A percentile compares a stretch with the other conserved stretches of the same genome.
These are phyloP conservation scores for Aspergillus wentii DNA, from an alignment of 495 filamentous ascomycete genomes.

Conservation along the genomic window DNA sequence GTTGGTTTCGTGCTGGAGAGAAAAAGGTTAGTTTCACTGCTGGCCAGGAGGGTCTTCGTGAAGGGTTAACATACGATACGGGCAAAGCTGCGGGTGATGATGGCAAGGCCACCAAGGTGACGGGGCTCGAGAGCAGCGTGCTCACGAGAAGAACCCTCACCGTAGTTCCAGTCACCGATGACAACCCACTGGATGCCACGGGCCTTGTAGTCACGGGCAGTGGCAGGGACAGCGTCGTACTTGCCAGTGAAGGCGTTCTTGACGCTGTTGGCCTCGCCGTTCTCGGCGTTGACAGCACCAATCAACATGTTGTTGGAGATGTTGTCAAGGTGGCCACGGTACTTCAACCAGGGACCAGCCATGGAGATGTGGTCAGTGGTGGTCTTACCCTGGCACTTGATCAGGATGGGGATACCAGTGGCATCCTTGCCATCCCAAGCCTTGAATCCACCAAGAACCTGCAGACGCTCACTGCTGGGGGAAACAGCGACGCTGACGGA, in stretches of 20 bases:
- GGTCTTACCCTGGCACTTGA: conserved; percentile 98
- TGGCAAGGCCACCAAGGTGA: conserved; percentile 93
- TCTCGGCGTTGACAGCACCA: conserved; percentile 91
- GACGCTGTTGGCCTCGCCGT: conserved; percentile 97
- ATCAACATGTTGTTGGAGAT: conserved; percentile 99
- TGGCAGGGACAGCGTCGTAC: conserved; percentile 83
- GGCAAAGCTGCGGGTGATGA: conserved; percentile 93
- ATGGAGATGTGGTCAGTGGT: conserved; percentile 99
- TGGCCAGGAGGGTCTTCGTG: conserved; percentile 1
- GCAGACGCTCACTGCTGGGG: conserved; percentile 87
- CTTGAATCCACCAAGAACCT: conserved; percentile 81
- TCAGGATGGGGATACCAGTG: conserved; percentile 82
- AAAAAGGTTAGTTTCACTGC: conserved; percentile 9
- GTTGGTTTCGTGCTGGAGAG: conserved; percentile 85
- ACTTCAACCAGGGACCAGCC: conserved; percentile 98
- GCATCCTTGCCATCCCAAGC: conserved; percentile 96
- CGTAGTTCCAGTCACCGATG: conserved; percentile 99
- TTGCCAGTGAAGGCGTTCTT: conserved; percentile 84
- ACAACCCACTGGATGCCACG: conserved; percentile 96
- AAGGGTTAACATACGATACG: conserved; percentile 64
- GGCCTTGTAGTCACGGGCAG: conserved; percentile 97
- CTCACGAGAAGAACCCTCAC: conserved; percentile 95
- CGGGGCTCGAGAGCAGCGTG: conserved; percentile 97
- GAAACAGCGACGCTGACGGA: conserved; percentile 77
- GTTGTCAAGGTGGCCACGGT: conserved; percentile 99